Percentiles rank a stretch among this genome's conserved stretches.
Evolutionary conservation across 768 basidiomycete genomes (phyloP).

Genomic region (Lactarius deliciosus): DNA sequence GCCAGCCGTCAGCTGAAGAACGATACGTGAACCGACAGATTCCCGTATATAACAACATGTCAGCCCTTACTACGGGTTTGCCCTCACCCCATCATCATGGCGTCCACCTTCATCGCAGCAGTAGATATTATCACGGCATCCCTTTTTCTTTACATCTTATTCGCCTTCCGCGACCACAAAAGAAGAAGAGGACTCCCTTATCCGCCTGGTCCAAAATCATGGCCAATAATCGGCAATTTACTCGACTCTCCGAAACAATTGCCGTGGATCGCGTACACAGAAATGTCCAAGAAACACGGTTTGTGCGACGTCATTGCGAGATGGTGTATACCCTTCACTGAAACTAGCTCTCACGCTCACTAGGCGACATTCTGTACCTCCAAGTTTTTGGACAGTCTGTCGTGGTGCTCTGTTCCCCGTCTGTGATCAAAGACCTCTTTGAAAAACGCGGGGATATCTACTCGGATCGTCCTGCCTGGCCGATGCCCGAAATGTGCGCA

Average conservation of each 20-base stretch:
- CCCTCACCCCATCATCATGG: too few relatives aligned
- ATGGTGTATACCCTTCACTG: too few relatives aligned
- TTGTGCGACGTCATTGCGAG: neutral
- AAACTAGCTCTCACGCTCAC: neutral
- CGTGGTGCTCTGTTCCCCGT: conserved; percentile 48
- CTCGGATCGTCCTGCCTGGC: neutral
- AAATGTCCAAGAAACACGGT: conserved; percentile 15
- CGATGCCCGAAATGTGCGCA: conserved; percentile 7
- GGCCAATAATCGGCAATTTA: conserved; percentile 15
- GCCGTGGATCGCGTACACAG: conserved; percentile 7
- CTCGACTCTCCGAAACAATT: conserved; percentile 5
- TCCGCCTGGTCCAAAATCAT: conserved; percentile 16
- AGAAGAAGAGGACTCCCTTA: conserved; percentile 5
- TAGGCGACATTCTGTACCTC: conserved; percentile 25
- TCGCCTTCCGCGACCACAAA: conserved; percentile 1
- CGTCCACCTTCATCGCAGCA: neutral
- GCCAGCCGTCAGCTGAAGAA: too few relatives aligned
- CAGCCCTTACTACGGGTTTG: too few relatives aligned
- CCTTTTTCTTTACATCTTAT: neutral
- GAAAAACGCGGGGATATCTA: conserved; percentile 47
- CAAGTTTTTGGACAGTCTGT: conserved; percentile 46
- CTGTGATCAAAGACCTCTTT: conserved; percentile 48
- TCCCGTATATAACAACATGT: too few relatives aligned
- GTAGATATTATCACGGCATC: neutral
- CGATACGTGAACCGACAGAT: too few relatives aligned